Evolutionary conservation across 1,284 basidiomycete genomes (phyloP).

Genomic region (Cronartium quercuum): DNA sequence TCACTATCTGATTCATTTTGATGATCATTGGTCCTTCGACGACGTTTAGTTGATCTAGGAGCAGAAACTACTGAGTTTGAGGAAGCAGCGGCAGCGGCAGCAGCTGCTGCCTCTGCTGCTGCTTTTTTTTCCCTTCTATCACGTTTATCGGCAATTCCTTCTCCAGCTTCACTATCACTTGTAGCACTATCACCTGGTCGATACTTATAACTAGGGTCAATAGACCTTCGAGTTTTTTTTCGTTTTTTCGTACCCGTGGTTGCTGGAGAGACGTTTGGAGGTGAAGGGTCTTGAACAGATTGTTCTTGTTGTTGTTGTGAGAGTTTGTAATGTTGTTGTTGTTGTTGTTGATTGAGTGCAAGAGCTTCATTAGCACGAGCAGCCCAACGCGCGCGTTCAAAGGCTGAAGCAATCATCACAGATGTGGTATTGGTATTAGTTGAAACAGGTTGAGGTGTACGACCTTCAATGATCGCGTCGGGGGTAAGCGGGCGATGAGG

Average conservation of each 20-base stretch:
- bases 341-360: neutral
- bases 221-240: slow-evolving; percentile 13
- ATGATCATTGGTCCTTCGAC: neutral
- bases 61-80: neutral
- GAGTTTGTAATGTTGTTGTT: neutral
- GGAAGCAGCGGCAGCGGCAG: neutral
- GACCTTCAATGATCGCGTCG: neutral
- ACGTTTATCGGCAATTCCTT: slow-evolving; percentile 33
- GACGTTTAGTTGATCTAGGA: neutral
- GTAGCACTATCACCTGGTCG: slow-evolving; percentile 26
- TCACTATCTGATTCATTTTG: neutral
- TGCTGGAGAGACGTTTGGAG: neutral
- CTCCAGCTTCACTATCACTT: slow-evolving; percentile 33
- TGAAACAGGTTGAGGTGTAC: neutral
- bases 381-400: slow-evolving; percentile 19
- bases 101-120: slow-evolving; percentile 1
- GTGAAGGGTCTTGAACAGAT: slow-evolving; percentile 1
- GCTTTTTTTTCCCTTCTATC: slow-evolving; percentile 28
- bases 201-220: slow-evolving; percentile 33
- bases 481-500: neutral
- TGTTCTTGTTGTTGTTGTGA: neutral
- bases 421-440: slow-evolving; percentile 25
- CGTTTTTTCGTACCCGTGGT: slow-evolving; percentile 21
- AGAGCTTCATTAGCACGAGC: slow-evolving; percentile 3
- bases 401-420: slow-evolving; percentile 28